These are phyloP conservation scores for Carex pumila DNA, from an alignment of 176 grass and related monocot genomes.

Conservation along the genomic window DNA sequence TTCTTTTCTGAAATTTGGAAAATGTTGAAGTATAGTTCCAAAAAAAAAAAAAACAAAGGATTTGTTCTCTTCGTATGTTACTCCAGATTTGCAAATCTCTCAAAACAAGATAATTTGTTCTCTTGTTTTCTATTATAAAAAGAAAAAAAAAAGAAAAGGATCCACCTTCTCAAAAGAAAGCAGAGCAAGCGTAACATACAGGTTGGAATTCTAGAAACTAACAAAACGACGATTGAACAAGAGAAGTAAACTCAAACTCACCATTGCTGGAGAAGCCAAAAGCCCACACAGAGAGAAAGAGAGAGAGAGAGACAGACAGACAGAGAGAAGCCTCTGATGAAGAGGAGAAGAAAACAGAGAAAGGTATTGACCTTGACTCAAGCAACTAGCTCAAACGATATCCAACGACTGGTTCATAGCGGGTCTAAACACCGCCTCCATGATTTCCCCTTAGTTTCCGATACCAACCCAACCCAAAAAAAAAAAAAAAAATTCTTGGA, in stretches of 20 bases:
- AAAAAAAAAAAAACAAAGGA: too few species aligned
- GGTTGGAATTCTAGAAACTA: neutral
- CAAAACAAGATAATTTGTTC: neutral
- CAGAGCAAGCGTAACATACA: neutral
- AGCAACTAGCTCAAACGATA: neutral
- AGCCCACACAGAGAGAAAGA: neutral
- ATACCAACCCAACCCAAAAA: too few species aligned
- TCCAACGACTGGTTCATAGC: neutral
- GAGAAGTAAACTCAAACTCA: neutral
- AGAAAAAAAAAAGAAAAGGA: neutral
- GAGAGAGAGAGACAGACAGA: neutral
- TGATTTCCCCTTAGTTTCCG: too few species aligned
- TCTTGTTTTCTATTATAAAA: neutral
- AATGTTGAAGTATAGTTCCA: neutral
- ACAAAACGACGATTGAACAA: neutral
- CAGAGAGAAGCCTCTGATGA: neutral
- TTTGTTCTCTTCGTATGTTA: neutral
- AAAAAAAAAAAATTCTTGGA: too few species aligned
- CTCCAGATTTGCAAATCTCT: neutral
- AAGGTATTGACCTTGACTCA: conserved; percentile 4
- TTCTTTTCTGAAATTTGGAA: too few species aligned
- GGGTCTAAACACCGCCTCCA: neutral
- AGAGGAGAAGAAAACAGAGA: neutral
- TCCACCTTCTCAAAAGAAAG: neutral
- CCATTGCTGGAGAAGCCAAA: neutral